Percentiles rank a stretch among this genome's conserved stretches.
These are phyloP conservation scores for Fusarium coffeatum DNA, from an alignment of 2,329 filamentous ascomycete genomes.

Conservation along the genomic window DNA sequence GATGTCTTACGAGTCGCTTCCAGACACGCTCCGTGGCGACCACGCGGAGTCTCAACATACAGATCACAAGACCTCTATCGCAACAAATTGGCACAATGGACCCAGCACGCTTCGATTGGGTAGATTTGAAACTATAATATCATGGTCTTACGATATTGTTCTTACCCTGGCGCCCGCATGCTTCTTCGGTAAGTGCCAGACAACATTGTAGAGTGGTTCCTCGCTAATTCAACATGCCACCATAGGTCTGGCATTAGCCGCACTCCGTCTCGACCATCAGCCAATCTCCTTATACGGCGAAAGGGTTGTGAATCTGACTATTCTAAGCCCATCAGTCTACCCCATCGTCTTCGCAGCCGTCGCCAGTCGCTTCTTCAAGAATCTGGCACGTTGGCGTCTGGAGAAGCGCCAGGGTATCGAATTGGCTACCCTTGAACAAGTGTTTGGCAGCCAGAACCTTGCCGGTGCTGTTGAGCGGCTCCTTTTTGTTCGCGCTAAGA, in stretches of 20 bases:
- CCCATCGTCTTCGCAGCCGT: slow-evolving; percentile 27
- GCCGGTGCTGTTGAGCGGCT: slow-evolving; percentile 13
- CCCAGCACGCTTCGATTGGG: no score
- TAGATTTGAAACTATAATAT: no score
- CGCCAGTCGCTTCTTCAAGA: slow-evolving; percentile 16
- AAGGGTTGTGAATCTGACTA: not conserved
- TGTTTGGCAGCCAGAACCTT: slow-evolving; percentile 28
- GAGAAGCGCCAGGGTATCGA: slow-evolving; percentile 10
- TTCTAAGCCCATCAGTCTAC: slow-evolving; percentile 11
- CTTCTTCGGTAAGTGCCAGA: not conserved
- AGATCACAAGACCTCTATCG: no score
- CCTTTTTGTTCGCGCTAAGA: slow-evolving; percentile 3
- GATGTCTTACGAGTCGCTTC: no score
- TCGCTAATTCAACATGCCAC: fast-evolving
- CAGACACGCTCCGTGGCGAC: no score
- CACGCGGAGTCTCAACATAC: no score
- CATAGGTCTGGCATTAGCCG: fast-evolving
- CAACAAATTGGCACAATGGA: no score
- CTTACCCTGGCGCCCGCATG: fast-evolving
- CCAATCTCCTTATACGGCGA: not conserved
- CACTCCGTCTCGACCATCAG: not conserved
- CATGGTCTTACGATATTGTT: no score
- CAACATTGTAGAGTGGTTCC: fast-evolving
- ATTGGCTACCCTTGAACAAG: slow-evolving; percentile 16
- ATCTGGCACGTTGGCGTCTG: slow-evolving; percentile 13